Evolutionary conservation across 306 rosid species (phyloP).

Genomic region (Cyclanthera cordifolia): DNA sequence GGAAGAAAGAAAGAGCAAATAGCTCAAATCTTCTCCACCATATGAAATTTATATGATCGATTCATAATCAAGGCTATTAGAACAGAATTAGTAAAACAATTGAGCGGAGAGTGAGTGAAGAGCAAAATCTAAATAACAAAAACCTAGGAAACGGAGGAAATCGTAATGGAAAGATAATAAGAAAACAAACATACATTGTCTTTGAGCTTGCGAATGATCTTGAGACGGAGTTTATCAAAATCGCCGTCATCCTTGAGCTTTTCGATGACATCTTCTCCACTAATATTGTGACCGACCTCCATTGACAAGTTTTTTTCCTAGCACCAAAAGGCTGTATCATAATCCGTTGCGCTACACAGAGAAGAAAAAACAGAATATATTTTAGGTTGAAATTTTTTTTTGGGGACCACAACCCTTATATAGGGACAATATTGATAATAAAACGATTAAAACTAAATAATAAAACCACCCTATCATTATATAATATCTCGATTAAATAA

Average conservation of each 20-base stretch:
- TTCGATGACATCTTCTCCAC: conserved; percentile 59
- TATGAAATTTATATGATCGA: background rate
- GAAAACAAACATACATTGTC: conserved; percentile 35
- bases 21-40: background rate
- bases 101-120: background rate
- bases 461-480: too few relatives aligned
- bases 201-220: conserved; percentile 68
- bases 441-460: too few relatives aligned
- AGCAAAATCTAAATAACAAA: background rate
- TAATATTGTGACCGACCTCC: conserved; percentile 14
- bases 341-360: background rate
- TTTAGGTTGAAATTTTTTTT: too few relatives aligned
- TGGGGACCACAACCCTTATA: too few relatives aligned
- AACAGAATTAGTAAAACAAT: background rate
- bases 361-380: too few relatives aligned
- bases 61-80: background rate
- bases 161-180: background rate
- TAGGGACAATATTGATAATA: too few relatives aligned
- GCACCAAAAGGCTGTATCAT: background rate
- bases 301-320: conserved; percentile 31
- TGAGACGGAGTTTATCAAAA: conserved; percentile 78
- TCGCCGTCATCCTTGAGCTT: conserved; percentile 94
- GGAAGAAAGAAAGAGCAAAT: background rate
- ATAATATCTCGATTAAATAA: too few relatives aligned
- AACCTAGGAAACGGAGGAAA: conserved; percentile 10